Conservation (phyloP, 306 rosid genomes). For the Castanea mollissima region DNA sequence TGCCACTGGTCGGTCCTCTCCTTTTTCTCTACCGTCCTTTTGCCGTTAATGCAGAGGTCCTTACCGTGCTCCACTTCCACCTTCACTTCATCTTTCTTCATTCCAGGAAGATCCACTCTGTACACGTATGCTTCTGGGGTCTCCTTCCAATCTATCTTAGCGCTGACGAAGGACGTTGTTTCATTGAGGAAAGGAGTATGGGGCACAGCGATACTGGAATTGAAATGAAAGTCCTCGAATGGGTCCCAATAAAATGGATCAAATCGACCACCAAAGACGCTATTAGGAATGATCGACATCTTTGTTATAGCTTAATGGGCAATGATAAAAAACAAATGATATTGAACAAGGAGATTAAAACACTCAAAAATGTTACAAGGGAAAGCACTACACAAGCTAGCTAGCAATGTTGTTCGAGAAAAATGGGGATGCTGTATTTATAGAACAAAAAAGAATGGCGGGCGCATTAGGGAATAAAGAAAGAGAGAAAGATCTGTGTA, state of each 20-base stretch:
- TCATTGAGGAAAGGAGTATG: conserved; percentile 13
- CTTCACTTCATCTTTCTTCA: conserved; percentile 39
- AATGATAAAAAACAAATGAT: neutral
- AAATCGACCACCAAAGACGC: conserved; percentile 9
- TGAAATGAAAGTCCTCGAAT: neutral
- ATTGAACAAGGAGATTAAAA: too few species aligned
- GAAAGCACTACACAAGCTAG: too few species aligned
- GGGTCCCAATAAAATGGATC: conserved; percentile 21
- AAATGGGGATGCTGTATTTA: too few species aligned
- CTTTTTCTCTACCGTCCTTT: conserved; percentile 33
- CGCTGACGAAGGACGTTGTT: conserved; percentile 17
- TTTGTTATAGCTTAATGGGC: neutral
- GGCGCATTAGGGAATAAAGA: too few species aligned
- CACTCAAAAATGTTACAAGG: too few species aligned
- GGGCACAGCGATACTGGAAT: neutral
- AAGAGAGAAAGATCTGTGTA: too few species aligned
- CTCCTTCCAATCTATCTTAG: conserved; percentile 38
- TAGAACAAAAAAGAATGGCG: too few species aligned
- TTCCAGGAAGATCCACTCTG: conserved; percentile 42
- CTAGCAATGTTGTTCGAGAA: too few species aligned
- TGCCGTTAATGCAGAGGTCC: conserved; percentile 39
- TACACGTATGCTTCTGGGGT: conserved; percentile 34
- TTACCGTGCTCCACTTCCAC: conserved; percentile 47
- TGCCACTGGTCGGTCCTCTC: conserved; percentile 36
- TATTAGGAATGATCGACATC: neutral